Evolutionary conservation across 108 stramenopile species (phyloP).

Genomic region (Nitzschia sp.): DNA sequence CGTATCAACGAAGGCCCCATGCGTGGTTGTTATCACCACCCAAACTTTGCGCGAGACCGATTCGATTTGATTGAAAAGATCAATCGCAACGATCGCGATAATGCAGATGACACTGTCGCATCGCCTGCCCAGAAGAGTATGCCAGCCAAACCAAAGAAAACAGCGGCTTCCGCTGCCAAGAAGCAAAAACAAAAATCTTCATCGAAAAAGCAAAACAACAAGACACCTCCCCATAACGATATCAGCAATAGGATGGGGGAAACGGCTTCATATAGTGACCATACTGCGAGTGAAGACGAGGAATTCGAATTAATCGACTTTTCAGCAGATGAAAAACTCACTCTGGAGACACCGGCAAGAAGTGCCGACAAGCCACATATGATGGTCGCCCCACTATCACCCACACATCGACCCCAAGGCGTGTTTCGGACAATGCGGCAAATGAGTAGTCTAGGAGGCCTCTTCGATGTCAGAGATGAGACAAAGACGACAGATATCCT

Average conservation of each 20-base stretch:
- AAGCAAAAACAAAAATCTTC: background rate
- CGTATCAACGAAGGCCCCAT: conserved; percentile 7
- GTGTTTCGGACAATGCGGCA: background rate
- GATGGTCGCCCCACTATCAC: background rate
- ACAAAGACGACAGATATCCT: too few relatives aligned
- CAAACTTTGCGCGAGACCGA: conserved; percentile 12
- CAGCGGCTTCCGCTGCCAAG: background rate
- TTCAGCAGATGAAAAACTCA: background rate
- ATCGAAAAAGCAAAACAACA: too few relatives aligned
- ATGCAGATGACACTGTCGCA: background rate
- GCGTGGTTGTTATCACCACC: conserved; percentile 22
- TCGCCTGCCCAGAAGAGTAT: background rate
- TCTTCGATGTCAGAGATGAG: background rate
- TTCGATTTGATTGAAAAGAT: conserved; percentile 14
- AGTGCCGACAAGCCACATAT: background rate
- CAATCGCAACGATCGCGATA: conserved; percentile 6
- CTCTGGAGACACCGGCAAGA: background rate
- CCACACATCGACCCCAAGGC: background rate
- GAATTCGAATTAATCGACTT: conserved; percentile 13
- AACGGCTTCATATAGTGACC: background rate
- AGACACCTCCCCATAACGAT: background rate
- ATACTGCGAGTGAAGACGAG: background rate
- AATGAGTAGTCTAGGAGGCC: background rate
- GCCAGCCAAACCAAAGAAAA: background rate
- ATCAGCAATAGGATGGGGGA: background rate